These are phyloP conservation scores for Taphrina deformans DNA, from an alignment of 1,139 yeast species.

Conservation along the genomic window DNA sequence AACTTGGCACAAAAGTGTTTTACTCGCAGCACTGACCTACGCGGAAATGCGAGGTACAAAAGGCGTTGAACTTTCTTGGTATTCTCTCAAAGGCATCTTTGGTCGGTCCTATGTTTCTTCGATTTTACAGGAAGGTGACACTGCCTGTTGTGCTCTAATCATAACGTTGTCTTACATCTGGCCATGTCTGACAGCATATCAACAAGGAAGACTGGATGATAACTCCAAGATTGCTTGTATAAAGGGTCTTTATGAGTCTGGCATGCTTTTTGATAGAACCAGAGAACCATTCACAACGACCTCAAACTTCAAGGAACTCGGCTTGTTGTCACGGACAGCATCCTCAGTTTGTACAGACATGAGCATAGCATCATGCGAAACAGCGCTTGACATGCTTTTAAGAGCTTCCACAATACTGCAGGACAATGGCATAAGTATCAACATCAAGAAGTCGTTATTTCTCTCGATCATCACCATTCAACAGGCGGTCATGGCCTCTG, in stretches of 20 bases:
- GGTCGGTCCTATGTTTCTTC: not conserved
- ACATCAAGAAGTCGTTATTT: not conserved
- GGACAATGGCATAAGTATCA: not conserved
- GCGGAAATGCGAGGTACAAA: constrained; percentile 18
- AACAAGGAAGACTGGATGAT: not conserved
- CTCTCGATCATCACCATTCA: constrained; percentile 5
- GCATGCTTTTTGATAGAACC: not conserved
- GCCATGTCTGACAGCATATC: constrained; percentile 4
- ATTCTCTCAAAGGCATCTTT: not conserved
- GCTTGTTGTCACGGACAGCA: constrained; percentile 9
- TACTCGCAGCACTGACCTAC: constrained; percentile 4
- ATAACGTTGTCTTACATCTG: constrained; percentile 9
- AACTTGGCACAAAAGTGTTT: constrained; percentile 15
- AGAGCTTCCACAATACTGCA: not conserved
- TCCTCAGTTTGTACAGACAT: not conserved
- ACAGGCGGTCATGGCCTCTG: not conserved
- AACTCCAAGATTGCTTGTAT: not conserved
- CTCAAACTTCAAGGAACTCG: constrained; percentile 8
- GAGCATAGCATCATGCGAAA: not conserved
- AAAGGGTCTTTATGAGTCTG: not conserved
- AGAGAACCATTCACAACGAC: not conserved
- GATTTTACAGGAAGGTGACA: not conserved
- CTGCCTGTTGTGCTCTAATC: not conserved
- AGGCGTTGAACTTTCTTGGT: not conserved
- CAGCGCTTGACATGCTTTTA: not conserved